Evolutionary conservation across 208 protist species (phyloP).

Genomic region (Leishmania guyanensis): DNA sequence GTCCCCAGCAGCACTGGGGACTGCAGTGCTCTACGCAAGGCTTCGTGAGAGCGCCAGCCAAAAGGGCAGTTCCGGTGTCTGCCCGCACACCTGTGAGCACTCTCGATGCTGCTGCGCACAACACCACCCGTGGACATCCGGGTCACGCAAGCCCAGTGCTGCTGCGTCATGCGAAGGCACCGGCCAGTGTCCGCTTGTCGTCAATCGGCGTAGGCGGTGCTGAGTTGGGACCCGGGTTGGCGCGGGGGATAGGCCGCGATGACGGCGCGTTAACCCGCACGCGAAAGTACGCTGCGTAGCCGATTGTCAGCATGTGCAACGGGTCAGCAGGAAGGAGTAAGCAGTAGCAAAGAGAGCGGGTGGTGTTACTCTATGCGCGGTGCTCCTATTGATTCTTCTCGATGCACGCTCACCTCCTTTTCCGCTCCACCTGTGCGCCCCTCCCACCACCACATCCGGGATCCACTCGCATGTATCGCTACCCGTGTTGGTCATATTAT

Average conservation of each 20-base stretch:
- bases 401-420: not conserved
- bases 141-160: conserved; percentile 6
- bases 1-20: not conserved
- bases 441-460: not conserved
- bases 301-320: not conserved
- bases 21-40: not conserved
- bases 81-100: conserved; percentile 22
- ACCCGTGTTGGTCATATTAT: not conserved
- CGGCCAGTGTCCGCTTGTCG: not conserved
- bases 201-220: not conserved
- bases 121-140: not conserved
- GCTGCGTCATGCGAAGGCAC: not conserved
- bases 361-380: not conserved
- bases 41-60: not conserved
- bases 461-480: not conserved
- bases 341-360: not conserved
- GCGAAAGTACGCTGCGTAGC: not conserved
- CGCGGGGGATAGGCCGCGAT: not conserved
- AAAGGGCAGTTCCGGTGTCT: not conserved
- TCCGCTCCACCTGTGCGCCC: not conserved
- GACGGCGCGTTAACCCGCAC: not conserved
- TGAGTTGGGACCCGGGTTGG: not conserved
- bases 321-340: not conserved
- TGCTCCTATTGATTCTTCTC: not conserved
- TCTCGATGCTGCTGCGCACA: not conserved